phyloP scores from a whole-genome alignment of 768 basidiomycete genomes.

The Sutorius australiensis region DNA sequence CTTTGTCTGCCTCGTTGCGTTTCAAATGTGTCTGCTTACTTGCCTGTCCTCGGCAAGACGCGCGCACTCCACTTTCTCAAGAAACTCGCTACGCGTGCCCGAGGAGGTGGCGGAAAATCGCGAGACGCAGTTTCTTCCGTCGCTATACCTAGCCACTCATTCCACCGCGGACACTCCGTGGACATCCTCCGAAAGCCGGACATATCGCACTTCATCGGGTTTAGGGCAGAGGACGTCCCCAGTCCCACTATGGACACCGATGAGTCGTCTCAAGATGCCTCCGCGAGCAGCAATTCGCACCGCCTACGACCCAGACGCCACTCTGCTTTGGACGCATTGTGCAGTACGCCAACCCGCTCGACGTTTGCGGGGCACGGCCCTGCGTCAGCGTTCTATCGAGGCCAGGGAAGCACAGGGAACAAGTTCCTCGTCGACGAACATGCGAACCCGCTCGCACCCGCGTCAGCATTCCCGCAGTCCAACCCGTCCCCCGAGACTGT shows the following conservation, averaged over 20 bases:
- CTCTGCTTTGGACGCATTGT: constrained; percentile 23
- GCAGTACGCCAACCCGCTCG: constrained; percentile 2
- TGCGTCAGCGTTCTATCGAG: constrained; percentile 11
- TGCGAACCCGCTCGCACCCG: constrained; percentile 14
- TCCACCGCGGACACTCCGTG: constrained; percentile 30
- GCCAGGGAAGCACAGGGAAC: constrained; percentile 1
- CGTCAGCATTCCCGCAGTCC: constrained; percentile 12
- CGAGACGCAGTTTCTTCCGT: constrained; percentile 27
- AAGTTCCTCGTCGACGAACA: background rate
- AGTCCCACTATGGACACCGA: constrained; percentile 28
- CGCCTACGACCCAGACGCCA: constrained; percentile 17
- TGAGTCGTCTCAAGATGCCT: constrained; percentile 30
- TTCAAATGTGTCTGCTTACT: constrained; percentile 13
- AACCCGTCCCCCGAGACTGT: constrained; percentile 7
- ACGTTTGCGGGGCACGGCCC: constrained; percentile 12
- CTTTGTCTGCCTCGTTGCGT: background rate
- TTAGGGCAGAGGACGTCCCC: constrained; percentile 20
- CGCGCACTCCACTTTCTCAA: constrained; percentile 40
- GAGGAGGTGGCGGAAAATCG: constrained; percentile 28
- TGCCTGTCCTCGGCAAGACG: constrained; percentile 10
- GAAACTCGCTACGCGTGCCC: constrained; percentile 34
- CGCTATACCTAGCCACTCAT: constrained; percentile 20
- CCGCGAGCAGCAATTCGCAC: constrained; percentile 22
- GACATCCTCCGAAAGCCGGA: constrained; percentile 30
- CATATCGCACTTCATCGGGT: constrained; percentile 22